Base-by-base conservation (phyloP, 2,329 filamentous ascomycete genomes). In the Aspergillus cejpii region DNA sequence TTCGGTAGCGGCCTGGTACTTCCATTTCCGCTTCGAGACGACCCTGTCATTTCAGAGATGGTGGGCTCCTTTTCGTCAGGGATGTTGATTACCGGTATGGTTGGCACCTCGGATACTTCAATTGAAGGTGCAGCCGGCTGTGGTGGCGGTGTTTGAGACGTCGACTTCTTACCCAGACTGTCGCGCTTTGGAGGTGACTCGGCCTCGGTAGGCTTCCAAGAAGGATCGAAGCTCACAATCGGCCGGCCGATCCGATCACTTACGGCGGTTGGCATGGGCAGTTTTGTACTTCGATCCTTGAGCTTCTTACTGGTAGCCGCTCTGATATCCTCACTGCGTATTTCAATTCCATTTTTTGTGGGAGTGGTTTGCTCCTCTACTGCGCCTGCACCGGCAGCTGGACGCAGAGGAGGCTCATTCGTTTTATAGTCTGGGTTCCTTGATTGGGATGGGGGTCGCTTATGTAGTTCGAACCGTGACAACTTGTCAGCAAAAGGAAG, bases 191-290 rank as follows among this genome's bases (percentile, higher is more conserved):
- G 53, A 38, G 58, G 59, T 6, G 60, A 50, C 47, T 65, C 57
- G 20, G 58, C 51, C 67, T 72, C 72, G 66, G 76, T 74, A 71
- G 78, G 73, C 68, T 83, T 85, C 72, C 87, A 95, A 64, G 84
- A 79, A 60, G 79, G 79, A 70, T 94, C 80, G 76, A 97, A 97
- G 77, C 91, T 97, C 76, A 97, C 91, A 74, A 97, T 97, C 52
- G 91, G 91, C 63, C 91, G 82, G 58, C 88, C 88, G 58, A 86
- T 85, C 62, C 79, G 85, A 71, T 96, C 85, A 72, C 89, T 96
- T 67, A 97, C 90, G 60, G 87, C 84, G 43, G 86, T 87, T 53
- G 91, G 91, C 60, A 85, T 91, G 21, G 90, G 91, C 50, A 97
- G 75, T 63, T 87, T 94, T 45, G 82, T 70, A 68, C 89, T 96